Conservation (phyloP, 257 asterid species). For the Pogostemon cablin region DNA sequence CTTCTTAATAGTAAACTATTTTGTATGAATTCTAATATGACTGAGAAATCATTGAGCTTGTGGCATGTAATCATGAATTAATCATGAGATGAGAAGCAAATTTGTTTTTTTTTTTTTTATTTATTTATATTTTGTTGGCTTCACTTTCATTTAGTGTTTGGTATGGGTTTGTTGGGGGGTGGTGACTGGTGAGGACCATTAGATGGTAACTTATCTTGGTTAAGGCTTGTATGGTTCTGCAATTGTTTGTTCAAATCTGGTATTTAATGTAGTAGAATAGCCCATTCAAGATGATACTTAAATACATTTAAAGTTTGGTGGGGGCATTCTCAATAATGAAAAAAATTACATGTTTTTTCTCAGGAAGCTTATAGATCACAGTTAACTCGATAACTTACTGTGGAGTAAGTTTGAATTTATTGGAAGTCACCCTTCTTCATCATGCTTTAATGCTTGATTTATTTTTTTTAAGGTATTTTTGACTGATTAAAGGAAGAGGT, state of each 20-base stretch:
- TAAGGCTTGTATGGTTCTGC: neutral
- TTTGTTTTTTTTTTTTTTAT: neutral
- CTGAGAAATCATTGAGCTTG: neutral
- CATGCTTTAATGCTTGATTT: slow-evolving; percentile 1
- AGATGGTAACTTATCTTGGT: too few relatives aligned
- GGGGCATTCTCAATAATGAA: neutral
- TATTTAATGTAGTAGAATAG: neutral
- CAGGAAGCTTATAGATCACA: neutral
- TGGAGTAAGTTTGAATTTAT: neutral
- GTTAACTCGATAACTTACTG: neutral
- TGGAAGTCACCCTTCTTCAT: slow-evolving; percentile 7
- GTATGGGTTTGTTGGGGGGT: neutral
- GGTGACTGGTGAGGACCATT: neutral
- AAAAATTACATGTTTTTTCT: neutral
- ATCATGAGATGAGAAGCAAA: neutral
- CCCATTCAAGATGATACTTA: slow-evolving; percentile 6
- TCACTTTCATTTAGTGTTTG: neutral
- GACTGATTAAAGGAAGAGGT: neutral
- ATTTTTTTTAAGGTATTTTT: neutral
- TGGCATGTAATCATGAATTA: neutral
- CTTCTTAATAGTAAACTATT: neutral
- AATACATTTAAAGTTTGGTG: slow-evolving; percentile 26
- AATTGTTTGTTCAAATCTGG: neutral
- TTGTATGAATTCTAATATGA: neutral
- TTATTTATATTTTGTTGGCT: neutral